Evolutionary conservation across 2,329 filamentous ascomycete species (phyloP).

Genomic region (Fusarium liriodendri): DNA sequence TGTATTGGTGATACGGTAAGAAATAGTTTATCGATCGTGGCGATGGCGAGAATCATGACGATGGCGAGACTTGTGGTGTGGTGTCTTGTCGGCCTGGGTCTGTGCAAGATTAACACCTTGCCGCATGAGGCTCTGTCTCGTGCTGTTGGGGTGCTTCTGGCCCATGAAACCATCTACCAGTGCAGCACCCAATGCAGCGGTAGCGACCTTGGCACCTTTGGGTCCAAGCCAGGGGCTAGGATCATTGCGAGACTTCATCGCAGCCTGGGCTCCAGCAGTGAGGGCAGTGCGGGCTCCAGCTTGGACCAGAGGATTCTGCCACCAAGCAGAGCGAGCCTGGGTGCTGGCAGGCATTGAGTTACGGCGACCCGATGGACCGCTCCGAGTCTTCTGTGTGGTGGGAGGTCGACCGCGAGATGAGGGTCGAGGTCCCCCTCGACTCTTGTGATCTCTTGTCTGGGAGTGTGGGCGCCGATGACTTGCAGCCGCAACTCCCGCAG

Average conservation of each 20-base stretch:
- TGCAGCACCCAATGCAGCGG: constrained; percentile 61
- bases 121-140: constrained; percentile 41
- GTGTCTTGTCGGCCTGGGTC: constrained; percentile 18
- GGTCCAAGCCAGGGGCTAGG: constrained; percentile 59
- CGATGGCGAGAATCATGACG: constrained; percentile 1
- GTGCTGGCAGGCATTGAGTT: constrained; percentile 49
- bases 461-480: constrained; percentile 39
- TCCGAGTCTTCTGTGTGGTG: constrained; percentile 26
- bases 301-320: constrained; percentile 52
- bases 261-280: constrained; percentile 60
- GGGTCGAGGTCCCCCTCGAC: constrained; percentile 20
- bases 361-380: constrained; percentile 39
- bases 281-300: constrained; percentile 60
- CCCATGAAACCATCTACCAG: constrained; percentile 59
- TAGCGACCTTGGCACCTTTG: constrained; percentile 61
- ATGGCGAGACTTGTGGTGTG: constrained; percentile 1
- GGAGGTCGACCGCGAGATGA: constrained; percentile 42
- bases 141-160: constrained; percentile 46
- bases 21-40: not conserved
- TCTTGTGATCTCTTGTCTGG: constrained; percentile 33
- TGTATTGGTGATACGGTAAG: not conserved
- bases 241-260: constrained; percentile 58
- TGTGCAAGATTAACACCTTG: constrained; percentile 41
- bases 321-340: constrained; percentile 45
- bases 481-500: constrained; percentile 7